phyloP scores from a whole-genome alignment of 331 rosid genomes.

The Telfairia occidentalis region DNA sequence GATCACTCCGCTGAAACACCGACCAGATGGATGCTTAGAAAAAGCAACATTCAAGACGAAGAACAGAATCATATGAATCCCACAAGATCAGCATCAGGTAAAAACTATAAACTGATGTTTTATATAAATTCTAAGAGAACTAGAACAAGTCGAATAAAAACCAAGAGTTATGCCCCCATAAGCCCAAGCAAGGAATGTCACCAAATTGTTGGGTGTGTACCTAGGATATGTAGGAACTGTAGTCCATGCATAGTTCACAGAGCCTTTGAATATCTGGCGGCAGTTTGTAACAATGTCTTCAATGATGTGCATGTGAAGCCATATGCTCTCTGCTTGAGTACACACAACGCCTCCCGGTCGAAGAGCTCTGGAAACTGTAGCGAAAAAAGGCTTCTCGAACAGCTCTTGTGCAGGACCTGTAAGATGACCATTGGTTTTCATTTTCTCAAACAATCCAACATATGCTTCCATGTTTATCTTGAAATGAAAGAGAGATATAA shows the following conservation, averaged over 20 bases:
- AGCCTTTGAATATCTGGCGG: constrained; percentile 83
- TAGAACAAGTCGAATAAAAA: background rate
- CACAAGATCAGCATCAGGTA: background rate
- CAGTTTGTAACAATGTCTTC: constrained; percentile 78
- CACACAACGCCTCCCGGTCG: constrained; percentile 96
- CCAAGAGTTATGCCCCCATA: background rate
- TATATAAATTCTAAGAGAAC: background rate
- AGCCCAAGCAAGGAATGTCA: background rate
- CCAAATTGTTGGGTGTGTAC: constrained; percentile 20
- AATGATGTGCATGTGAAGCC: constrained; percentile 97
- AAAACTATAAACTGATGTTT: background rate
- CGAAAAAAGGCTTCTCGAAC: constrained; percentile 84
- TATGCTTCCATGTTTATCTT: background rate
- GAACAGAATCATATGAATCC: background rate
- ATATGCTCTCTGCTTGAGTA: constrained; percentile 96
- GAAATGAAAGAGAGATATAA: background rate
- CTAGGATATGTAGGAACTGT: constrained; percentile 98
- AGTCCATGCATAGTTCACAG: constrained; percentile 96
- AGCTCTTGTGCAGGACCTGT: constrained; percentile 98
- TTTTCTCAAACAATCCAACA: background rate
- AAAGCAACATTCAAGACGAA: background rate
- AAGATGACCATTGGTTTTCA: constrained; percentile 4
- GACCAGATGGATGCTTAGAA: background rate
- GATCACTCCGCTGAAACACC: constrained; percentile 74
- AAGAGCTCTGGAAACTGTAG: constrained; percentile 70